Percentiles rank a stretch among this genome's conserved stretches.
Conservation (phyloP, 768 basidiomycete species). For the Leccinum subgranulosum region DNA sequence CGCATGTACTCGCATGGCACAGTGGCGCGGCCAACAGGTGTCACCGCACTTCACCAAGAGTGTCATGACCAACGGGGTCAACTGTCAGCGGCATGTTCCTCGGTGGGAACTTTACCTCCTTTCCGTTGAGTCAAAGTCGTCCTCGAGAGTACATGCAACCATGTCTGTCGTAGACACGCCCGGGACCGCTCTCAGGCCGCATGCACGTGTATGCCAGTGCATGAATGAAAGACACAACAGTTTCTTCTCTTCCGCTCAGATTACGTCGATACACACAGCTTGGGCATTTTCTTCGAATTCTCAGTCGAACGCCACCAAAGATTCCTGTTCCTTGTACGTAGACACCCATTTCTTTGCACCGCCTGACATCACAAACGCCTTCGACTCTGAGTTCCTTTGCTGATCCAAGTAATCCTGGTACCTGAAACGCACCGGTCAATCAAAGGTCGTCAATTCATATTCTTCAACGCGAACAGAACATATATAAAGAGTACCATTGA, state of each 20-base stretch:
- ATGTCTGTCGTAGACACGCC: not conserved
- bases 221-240: not conserved
- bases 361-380: constrained; percentile 41
- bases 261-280: not conserved
- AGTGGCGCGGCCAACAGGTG: not conserved
- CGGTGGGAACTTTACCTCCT: not conserved
- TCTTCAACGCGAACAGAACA: constrained; percentile 6
- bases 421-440: constrained; percentile 28
- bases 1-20: not conserved
- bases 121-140: not conserved
- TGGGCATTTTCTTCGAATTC: not conserved
- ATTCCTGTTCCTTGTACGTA: constrained; percentile 28
- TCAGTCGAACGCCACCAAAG: constrained; percentile 23
- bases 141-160: not conserved
- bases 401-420: constrained; percentile 48
- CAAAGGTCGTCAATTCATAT: not conserved
- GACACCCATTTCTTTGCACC: constrained; percentile 41
- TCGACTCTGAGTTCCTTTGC: constrained; percentile 31
- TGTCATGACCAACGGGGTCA: not conserved
- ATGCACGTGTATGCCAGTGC: not conserved
- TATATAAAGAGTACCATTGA: constrained; percentile 44
- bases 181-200: not conserved
- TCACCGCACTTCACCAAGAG: constrained; percentile 1
- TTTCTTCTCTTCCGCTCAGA: not conserved
- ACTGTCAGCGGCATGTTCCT: not conserved